Conservation (phyloP, 2,329 filamentous ascomycete genomes). For the Massarina eburnea region DNA sequence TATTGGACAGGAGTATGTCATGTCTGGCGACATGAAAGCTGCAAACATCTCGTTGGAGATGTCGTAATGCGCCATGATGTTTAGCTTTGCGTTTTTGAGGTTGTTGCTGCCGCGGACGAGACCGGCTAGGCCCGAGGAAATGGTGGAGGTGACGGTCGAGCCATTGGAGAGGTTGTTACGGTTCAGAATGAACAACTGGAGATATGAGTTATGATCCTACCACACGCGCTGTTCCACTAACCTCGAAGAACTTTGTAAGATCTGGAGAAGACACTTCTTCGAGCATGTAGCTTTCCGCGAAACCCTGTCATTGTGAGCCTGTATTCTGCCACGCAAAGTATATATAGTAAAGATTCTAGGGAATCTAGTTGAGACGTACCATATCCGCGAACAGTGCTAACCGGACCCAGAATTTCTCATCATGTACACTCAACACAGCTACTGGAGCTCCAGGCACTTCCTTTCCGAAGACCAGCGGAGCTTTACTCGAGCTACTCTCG, state of each 20-base stretch:
- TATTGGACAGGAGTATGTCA: slow-evolving; percentile 75
- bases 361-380: slow-evolving; percentile 41
- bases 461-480: slow-evolving; percentile 46
- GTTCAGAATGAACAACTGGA: slow-evolving; percentile 70
- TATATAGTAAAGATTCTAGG: not conserved
- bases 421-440: slow-evolving; percentile 62
- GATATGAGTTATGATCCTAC: slow-evolving; percentile 19
- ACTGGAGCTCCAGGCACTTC: slow-evolving; percentile 46
- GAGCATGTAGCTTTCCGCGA: slow-evolving; percentile 73
- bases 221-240: slow-evolving; percentile 36
- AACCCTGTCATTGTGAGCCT: slow-evolving; percentile 50
- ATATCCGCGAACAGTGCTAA: slow-evolving; percentile 71
- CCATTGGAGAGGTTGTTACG: slow-evolving; percentile 65
- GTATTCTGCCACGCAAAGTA: not conserved
- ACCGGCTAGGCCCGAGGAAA: slow-evolving; percentile 60
- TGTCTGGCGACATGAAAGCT: slow-evolving; percentile 71
- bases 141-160: slow-evolving; percentile 61
- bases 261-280: slow-evolving; percentile 69
- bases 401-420: slow-evolving; percentile 71
- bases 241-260: slow-evolving; percentile 68
- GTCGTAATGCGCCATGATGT: slow-evolving; percentile 74
- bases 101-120: slow-evolving; percentile 53
- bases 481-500: slow-evolving; percentile 46
- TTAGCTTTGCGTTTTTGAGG: slow-evolving; percentile 57
- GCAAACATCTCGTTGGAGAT: slow-evolving; percentile 77